Percentiles rank a stretch among this genome's conserved stretches.
Conservation (phyloP, 1,139 yeast genomes). For the Blastobotrys indianensis region DNA sequence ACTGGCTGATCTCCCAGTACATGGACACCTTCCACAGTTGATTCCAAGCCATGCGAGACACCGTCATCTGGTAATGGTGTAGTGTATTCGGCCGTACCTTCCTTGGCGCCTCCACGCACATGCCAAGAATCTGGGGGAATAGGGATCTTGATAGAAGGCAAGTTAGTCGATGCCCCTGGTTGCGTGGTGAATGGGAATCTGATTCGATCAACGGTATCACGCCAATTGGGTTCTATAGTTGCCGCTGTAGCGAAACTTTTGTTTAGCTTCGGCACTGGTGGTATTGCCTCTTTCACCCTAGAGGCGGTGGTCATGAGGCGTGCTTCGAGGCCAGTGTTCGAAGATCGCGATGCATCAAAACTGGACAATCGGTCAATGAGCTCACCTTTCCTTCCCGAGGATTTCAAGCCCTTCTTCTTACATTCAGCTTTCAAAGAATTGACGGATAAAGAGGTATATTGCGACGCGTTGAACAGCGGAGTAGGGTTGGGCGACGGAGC, state of each 20-base stretch:
- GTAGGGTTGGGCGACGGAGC: constrained; percentile 32
- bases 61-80: constrained; percentile 26
- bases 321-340: constrained; percentile 26
- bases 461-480: constrained; percentile 26
- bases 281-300: constrained; percentile 32
- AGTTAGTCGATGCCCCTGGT: not conserved
- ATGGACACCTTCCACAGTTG: constrained; percentile 10
- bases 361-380: constrained; percentile 44
- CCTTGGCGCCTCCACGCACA: constrained; percentile 16
- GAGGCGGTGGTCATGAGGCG: constrained; percentile 18
- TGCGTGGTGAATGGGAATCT: constrained; percentile 10
- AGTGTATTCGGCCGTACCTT: constrained; percentile 22
- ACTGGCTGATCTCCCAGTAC: constrained; percentile 12
- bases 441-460: constrained; percentile 39
- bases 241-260: constrained; percentile 6
- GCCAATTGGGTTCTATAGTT: constrained; percentile 1
- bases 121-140: constrained; percentile 32
- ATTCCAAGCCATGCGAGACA: constrained; percentile 18
- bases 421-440: constrained; percentile 49
- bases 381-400: constrained; percentile 51
- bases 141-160: constrained; percentile 36
- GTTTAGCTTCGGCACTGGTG: not conserved
- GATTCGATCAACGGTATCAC: constrained; percentile 10
- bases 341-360: constrained; percentile 28
- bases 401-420: constrained; percentile 48